phyloP scores from a whole-genome alignment of 2,329 filamentous ascomycete genomes.

The Nemania serpens region DNA sequence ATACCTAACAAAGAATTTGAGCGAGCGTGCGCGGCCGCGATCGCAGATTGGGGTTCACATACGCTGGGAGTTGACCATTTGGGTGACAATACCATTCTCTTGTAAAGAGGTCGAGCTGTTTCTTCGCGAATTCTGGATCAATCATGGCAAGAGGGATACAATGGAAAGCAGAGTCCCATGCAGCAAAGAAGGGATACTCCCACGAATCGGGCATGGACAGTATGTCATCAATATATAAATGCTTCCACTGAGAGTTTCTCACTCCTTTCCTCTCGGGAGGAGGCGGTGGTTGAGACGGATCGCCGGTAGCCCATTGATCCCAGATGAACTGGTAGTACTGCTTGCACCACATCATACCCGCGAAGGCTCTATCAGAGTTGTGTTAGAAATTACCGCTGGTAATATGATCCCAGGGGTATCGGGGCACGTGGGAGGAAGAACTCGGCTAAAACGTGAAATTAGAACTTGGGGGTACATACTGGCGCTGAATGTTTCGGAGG shows the following conservation, averaged over 20 bases:
- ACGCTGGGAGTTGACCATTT: conserved; percentile 91
- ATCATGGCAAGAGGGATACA: conserved; percentile 97
- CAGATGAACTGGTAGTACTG: conserved; percentile 96
- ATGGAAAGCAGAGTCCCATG: conserved; percentile 97
- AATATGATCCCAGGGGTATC: background rate
- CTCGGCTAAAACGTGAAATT: background rate
- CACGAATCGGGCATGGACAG: conserved; percentile 97
- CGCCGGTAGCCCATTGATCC: conserved; percentile 97
- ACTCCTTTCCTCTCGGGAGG: conserved; percentile 78
- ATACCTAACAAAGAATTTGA: conserved; percentile 51
- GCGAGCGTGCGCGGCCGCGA: background rate
- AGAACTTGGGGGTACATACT: conserved; percentile 44
- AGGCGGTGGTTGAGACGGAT: conserved; percentile 85
- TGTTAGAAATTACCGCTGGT: background rate
- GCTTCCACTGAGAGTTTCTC: conserved; percentile 89
- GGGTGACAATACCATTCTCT: conserved; percentile 99
- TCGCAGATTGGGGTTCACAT: conserved; percentile 44
- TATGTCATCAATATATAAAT: conserved; percentile 93
- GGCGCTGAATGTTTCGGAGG: conserved; percentile 90
- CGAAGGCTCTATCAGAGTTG: conserved; percentile 62
- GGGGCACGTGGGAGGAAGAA: too few species aligned
- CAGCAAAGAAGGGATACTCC: conserved; percentile 98
- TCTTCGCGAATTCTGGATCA: conserved; percentile 96
- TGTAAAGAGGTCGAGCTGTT: conserved; percentile 94
- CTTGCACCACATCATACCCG: conserved; percentile 98